These are phyloP conservation scores for Anacardium occidentale DNA, from an alignment of 345 rosid genomes.

Conservation along the genomic window DNA sequence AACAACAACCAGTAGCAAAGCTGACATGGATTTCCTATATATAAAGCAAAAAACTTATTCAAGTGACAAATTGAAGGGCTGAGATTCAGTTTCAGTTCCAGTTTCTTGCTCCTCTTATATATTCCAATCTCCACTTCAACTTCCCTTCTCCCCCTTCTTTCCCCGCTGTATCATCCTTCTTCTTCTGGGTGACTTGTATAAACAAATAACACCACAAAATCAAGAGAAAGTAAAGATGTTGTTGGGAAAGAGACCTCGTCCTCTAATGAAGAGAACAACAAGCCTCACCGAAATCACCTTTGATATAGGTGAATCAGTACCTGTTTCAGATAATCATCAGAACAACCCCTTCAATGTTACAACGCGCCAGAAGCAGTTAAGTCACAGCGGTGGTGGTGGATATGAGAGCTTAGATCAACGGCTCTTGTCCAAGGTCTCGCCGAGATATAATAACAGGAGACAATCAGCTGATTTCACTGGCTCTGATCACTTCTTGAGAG, in stretches of 20 bases:
- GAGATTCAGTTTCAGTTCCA: conserved; percentile 49
- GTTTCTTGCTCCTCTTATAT: conserved; percentile 56
- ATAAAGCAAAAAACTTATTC: neutral
- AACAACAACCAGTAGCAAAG: neutral
- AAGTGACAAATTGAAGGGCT: conserved; percentile 37
- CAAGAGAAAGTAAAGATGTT: conserved; percentile 38
- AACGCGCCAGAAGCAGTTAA: conserved; percentile 14
- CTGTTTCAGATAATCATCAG: conserved; percentile 22
- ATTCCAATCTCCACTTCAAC: conserved; percentile 34
- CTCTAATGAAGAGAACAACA: conserved; percentile 75
- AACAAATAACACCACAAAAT: neutral
- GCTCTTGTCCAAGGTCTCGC: conserved; percentile 37
- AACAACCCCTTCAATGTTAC: conserved; percentile 20
- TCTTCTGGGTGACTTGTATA: no score
- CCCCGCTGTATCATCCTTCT: neutral
- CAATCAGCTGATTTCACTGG: conserved; percentile 54
- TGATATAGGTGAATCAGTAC: conserved; percentile 45
- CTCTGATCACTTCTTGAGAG: conserved; percentile 55
- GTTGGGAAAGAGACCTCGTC: conserved; percentile 88
- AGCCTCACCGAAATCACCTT: conserved; percentile 70
- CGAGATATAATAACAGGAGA: conserved; percentile 45
- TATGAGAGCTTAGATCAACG: conserved; percentile 46
- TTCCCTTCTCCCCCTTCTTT: conserved; percentile 20
- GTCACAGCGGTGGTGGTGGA: neutral
- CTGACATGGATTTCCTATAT: conserved; percentile 20